These are phyloP conservation scores for Rhizopogon vulgaris DNA, from an alignment of 768 basidiomycete species.

Conservation along the genomic window DNA sequence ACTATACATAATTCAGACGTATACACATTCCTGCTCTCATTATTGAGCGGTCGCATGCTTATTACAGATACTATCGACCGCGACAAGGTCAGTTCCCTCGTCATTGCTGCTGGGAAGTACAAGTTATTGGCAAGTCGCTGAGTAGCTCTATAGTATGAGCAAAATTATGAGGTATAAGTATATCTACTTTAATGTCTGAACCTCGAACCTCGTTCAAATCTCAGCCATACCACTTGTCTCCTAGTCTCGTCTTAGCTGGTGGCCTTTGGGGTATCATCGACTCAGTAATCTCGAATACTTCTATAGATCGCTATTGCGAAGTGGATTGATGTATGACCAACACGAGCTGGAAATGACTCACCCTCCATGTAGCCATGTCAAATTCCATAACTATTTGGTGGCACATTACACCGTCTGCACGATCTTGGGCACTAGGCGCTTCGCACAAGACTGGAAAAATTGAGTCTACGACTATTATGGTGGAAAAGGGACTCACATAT, in stretches of 20 bases:
- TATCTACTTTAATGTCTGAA: neutral
- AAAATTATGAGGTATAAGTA: neutral
- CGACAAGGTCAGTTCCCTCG: too few species aligned
- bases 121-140: neutral
- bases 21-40: too few species aligned
- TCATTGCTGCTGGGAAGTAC: neutral
- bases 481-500: conserved; percentile 48
- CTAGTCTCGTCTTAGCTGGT: conserved; percentile 47
- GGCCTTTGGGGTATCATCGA: conserved; percentile 72
- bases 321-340: neutral
- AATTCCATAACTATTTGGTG: conserved; percentile 89
- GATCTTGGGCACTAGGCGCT: conserved; percentile 58
- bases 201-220: neutral
- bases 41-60: too few species aligned
- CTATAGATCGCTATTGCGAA: conserved; percentile 67
- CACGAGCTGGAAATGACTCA: conserved; percentile 25
- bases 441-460: conserved; percentile 50
- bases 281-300: conserved; percentile 75
- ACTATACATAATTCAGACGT: neutral
- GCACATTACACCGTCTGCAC: conserved; percentile 57
- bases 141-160: neutral
- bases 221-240: conserved; percentile 70
- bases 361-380: conserved; percentile 87
- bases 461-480: neutral
- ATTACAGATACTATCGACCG: too few species aligned